Conservation (phyloP, 202 grass and related monocot genomes). For the Saccharum hybrid region DNA sequence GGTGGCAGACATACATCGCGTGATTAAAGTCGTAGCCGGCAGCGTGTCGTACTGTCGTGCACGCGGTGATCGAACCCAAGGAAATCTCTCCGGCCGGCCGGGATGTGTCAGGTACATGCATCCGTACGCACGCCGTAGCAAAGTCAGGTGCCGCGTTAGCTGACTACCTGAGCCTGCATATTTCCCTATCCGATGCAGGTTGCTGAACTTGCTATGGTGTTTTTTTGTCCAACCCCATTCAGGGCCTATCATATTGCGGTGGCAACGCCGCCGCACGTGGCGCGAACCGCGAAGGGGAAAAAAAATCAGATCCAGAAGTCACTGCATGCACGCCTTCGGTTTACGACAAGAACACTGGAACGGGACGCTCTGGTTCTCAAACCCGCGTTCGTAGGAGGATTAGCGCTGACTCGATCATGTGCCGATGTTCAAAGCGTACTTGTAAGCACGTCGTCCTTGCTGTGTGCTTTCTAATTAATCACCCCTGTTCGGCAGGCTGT, state of each 20-base stretch:
- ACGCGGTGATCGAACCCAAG: not conserved
- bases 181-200: not conserved
- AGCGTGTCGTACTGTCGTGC: not conserved
- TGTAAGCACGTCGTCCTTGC: not conserved
- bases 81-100: too few relatives aligned
- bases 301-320: too few relatives aligned
- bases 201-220: too few relatives aligned
- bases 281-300: not conserved
- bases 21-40: not conserved
- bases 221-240: too few relatives aligned
- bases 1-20: not conserved
- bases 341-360: conserved; percentile 29
- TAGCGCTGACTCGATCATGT: not conserved
- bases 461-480: not conserved
- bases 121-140: not conserved
- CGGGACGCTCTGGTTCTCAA: not conserved
- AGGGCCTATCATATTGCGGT: not conserved
- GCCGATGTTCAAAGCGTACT: not conserved
- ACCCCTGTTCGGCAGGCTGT: too few relatives aligned
- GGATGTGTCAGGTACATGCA: not conserved
- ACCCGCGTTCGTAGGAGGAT: not conserved
- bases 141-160: not conserved
- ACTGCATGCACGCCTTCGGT: not conserved
- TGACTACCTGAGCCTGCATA: not conserved
- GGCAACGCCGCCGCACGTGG: not conserved